A percentile compares a stretch with the other conserved stretches of the same genome.
These are phyloP conservation scores for Wallemia ichthyophaga DNA, from an alignment of 1,284 basidiomycete species.

Conservation along the genomic window DNA sequence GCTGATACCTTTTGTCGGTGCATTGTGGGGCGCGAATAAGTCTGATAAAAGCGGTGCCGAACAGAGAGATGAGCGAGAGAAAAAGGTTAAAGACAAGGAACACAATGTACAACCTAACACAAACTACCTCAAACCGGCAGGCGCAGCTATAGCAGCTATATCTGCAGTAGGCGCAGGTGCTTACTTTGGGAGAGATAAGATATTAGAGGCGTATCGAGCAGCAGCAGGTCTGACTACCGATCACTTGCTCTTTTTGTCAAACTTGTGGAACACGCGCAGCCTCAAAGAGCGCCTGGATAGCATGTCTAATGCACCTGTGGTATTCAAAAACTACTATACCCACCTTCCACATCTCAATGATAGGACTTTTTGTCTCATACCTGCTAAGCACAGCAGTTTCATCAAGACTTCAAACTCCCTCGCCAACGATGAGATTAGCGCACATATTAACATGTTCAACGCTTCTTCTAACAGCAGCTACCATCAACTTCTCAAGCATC, in stretches of 20 bases:
- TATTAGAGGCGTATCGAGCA: neutral
- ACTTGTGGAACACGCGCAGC: neutral
- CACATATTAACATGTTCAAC: neutral
- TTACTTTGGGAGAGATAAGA: neutral
- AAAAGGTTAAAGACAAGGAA: neutral
- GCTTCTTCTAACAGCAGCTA: neutral
- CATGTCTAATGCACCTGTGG: neutral
- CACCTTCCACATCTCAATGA: neutral
- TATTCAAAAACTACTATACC: neutral
- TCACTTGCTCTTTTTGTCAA: neutral
- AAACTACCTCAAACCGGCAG: neutral
- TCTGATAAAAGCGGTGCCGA: too few species aligned
- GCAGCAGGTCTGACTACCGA: neutral
- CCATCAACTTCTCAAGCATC: neutral
- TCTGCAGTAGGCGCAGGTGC: neutral
- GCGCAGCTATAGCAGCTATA: neutral
- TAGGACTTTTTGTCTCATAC: neutral
- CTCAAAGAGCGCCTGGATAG: neutral
- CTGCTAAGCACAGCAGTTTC: neutral
- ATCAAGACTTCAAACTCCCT: neutral
- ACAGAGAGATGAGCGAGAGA: too few species aligned
- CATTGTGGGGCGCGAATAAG: neutral
- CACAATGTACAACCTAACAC: neutral
- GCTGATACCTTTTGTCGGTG: neutral
- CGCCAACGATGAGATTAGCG: neutral